phyloP scores from a whole-genome alignment of 2,329 filamentous ascomycete genomes.

The Hypocreales sp. region DNA sequence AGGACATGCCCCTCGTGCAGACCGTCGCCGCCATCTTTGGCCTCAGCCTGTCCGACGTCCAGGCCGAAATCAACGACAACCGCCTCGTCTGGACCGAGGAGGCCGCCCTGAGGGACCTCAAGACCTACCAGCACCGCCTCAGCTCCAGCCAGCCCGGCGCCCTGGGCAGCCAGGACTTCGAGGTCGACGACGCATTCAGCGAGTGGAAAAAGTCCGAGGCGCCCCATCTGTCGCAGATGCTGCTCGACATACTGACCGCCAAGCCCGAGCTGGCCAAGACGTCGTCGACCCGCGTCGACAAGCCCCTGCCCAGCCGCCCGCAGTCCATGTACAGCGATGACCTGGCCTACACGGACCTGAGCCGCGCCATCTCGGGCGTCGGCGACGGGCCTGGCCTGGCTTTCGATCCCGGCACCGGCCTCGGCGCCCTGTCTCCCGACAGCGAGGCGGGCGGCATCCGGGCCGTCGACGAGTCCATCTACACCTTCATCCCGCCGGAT shows the following conservation, averaged over 20 bases:
- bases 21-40: conserved; percentile 78
- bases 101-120: conserved; percentile 78
- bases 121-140: conserved; percentile 80
- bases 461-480: conserved; percentile 48
- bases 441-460: conserved; percentile 35
- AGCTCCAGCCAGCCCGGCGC: conserved; percentile 67
- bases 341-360: conserved; percentile 35
- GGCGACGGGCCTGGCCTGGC: conserved; percentile 24
- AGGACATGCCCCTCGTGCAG: conserved; percentile 91
- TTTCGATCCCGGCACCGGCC: conserved; percentile 52
- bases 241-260: conserved; percentile 75
- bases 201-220: conserved; percentile 84
- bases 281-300: conserved; percentile 43
- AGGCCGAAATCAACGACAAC: conserved; percentile 74
- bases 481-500: conserved; percentile 81
- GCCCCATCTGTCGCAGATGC: conserved; percentile 80
- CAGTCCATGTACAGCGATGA: conserved; percentile 31
- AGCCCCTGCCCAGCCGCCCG: conserved; percentile 36
- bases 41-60: conserved; percentile 61
- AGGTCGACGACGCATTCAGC: conserved; percentile 74
- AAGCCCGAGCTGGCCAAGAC: conserved; percentile 75
- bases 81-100: conserved; percentile 79
- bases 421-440: conserved; percentile 49
- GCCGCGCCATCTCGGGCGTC: conserved; percentile 32
- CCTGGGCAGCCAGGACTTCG: conserved; percentile 73